A percentile compares a stretch with the other conserved stretches of the same genome.
phyloP scores from a whole-genome alignment of 345 rosid species.

The Turritis glabra region DNA sequence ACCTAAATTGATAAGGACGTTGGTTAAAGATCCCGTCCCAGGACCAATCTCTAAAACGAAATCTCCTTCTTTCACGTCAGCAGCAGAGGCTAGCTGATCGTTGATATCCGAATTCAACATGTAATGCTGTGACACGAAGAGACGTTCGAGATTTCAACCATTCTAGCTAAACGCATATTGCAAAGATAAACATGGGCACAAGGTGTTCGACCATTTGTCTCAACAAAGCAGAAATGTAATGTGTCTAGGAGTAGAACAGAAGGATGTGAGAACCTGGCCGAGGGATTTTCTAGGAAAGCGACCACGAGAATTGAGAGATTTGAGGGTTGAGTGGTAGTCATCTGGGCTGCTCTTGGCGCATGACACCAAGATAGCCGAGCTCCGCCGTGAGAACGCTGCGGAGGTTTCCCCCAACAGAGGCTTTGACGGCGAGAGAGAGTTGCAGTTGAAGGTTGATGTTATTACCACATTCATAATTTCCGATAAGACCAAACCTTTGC shows the following conservation, averaged over 20 bases:
- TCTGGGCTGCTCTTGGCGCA: constrained; percentile 59
- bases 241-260: not conserved
- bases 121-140: constrained; percentile 64
- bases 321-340: constrained; percentile 83
- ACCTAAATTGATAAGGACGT: constrained; percentile 63
- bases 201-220: constrained; percentile 31
- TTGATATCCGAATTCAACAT: constrained; percentile 87
- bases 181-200: too few species aligned
- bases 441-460: constrained; percentile 35
- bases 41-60: constrained; percentile 92
- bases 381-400: constrained; percentile 11
- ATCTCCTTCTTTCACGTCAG: constrained; percentile 70
- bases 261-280: constrained; percentile 64
- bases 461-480: constrained; percentile 32
- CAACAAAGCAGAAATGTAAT: not conserved
- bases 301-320: constrained; percentile 81
- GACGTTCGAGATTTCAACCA: not conserved
- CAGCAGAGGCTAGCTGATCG: constrained; percentile 58
- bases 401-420: not conserved
- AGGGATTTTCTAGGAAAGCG: constrained; percentile 89
- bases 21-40: constrained; percentile 91
- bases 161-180: not conserved
- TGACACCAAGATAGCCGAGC: constrained; percentile 16
- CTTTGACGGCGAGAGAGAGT: constrained; percentile 35
- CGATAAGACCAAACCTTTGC: constrained; percentile 22